Conservation (phyloP, 2,329 filamentous ascomycete species). For the Penicillium sp. region DNA sequence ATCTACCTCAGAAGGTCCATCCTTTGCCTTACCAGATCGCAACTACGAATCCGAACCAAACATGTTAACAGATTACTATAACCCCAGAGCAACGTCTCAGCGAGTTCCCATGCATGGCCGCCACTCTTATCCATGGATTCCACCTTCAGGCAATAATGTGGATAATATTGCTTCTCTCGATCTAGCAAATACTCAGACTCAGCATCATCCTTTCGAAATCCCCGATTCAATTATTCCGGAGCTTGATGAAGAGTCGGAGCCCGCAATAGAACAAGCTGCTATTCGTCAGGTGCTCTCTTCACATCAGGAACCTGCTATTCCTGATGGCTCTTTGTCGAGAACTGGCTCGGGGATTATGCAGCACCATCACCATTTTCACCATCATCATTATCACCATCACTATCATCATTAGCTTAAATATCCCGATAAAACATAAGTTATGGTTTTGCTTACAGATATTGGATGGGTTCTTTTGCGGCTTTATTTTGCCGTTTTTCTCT, state of each 20-base stretch:
- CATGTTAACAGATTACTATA: background rate
- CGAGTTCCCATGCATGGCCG: background rate
- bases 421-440: background rate
- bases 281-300: background rate
- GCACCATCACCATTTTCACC: slow-evolving; percentile 1
- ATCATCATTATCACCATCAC: slow-evolving; percentile 3
- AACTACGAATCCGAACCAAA: slow-evolving; percentile 2
- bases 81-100: background rate
- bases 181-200: background rate
- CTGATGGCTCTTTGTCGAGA: background rate
- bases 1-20: background rate
- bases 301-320: no score
- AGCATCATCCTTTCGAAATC: background rate
- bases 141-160: background rate
- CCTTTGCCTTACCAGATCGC: background rate
- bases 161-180: slow-evolving; percentile 1
- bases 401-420: slow-evolving; percentile 1
- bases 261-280: background rate
- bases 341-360: background rate
- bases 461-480: no score
- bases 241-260: background rate
- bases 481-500: no score
- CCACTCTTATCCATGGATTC: background rate
- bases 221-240: background rate
- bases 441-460: no score